Percentiles rank a stretch among this genome's conserved stretches.
Evolutionary conservation across 768 basidiomycete genomes (phyloP).

Genomic region (Psilocybe azurescens): DNA sequence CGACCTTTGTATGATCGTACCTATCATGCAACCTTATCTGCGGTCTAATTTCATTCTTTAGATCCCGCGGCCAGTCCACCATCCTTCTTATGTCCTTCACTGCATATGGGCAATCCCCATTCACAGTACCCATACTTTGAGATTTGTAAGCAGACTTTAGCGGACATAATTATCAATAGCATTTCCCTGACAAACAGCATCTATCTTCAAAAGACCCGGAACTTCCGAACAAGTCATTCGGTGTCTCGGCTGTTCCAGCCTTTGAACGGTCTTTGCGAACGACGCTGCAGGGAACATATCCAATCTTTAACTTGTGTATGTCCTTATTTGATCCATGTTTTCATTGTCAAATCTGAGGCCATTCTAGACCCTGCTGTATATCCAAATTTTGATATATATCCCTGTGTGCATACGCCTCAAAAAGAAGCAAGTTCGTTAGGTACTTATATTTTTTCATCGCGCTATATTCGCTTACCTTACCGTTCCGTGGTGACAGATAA

Average conservation of each 20-base stretch:
- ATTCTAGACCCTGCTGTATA: conserved; percentile 38
- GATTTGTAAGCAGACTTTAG: conserved; percentile 21
- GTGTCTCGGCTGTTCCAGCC: neutral
- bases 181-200: neutral
- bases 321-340: neutral
- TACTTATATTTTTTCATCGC: neutral
- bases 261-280: neutral
- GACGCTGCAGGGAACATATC: conserved; percentile 24
- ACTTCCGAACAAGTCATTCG: neutral
- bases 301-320: conserved; percentile 37
- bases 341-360: neutral
- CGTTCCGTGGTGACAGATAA: neutral
- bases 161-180: neutral
- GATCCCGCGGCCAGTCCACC: conserved; percentile 20
- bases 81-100: conserved; percentile 12
- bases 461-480: neutral
- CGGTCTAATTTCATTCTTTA: neutral
- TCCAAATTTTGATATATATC: conserved; percentile 38
- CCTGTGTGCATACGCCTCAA: conserved; percentile 14
- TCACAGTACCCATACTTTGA: conserved; percentile 24
- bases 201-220: neutral
- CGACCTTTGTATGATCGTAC: conserved; percentile 16
- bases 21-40: neutral
- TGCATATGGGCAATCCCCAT: conserved; percentile 14
- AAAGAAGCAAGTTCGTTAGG: neutral